Conservation (phyloP, 108 stramenopile species). For the Cyclotella kingstonii region DNA sequence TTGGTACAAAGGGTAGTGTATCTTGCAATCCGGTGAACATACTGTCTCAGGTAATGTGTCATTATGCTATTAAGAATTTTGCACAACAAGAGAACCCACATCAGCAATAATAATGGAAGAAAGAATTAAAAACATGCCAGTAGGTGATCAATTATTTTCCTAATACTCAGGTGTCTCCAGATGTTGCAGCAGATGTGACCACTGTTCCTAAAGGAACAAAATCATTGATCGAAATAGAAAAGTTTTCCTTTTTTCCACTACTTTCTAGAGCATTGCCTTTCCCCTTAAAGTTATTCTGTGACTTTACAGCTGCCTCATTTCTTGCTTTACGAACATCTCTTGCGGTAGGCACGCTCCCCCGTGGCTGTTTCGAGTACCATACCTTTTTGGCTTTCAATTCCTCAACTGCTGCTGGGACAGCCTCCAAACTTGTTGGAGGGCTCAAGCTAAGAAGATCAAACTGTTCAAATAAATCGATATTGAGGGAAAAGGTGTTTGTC, state of each 20-base stretch:
- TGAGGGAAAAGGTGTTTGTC: conserved; percentile 71
- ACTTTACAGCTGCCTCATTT: conserved; percentile 54
- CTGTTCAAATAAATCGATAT: conserved; percentile 84
- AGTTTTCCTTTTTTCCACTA: conserved; percentile 45
- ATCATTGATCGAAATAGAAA: conserved; percentile 59
- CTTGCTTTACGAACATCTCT: conserved; percentile 85
- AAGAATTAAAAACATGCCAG: no score
- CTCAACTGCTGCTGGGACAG: conserved; percentile 78
- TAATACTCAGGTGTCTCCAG: no score
- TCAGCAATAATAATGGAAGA: no score
- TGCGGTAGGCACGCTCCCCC: conserved; percentile 88
- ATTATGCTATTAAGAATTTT: no score
- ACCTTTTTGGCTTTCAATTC: conserved; percentile 87
- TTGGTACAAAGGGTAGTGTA: no score
- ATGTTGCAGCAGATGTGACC: conserved; percentile 28
- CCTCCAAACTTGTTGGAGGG: conserved; percentile 77
- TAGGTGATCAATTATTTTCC: no score
- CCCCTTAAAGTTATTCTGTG: conserved; percentile 15
- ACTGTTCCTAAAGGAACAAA: conserved; percentile 78
- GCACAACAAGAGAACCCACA: no score
- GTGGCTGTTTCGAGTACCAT: conserved; percentile 91
- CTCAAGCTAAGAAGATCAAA: conserved; percentile 73
- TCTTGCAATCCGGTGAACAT: no score
- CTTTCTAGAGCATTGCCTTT: conserved; percentile 14
- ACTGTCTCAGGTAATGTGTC: no score